Evolutionary conservation across 495 filamentous ascomycete species (phyloP), one percentile per base, ranked within the genome.

Genomic region (Penicillium turbatum): DNA sequence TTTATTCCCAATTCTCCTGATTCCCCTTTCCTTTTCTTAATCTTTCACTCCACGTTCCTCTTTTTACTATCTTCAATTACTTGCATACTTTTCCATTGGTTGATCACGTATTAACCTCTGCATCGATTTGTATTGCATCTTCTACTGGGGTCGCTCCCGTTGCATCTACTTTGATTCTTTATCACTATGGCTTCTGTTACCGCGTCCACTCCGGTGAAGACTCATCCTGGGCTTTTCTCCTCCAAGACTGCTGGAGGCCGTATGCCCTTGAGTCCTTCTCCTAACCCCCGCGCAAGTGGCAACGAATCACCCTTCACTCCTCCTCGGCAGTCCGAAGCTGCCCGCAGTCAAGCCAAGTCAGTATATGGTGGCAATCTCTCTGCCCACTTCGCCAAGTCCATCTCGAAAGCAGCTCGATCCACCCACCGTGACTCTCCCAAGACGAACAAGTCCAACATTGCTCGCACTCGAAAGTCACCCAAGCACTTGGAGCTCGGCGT

Each of bases 381-480:
- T 19, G 80, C 89, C 42, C 83, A 88, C 59, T 87, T 95, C 55
- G 75, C 86, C 50, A 86, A 84, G 64, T 82, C 69, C 9, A 66
- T 66, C 6, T 49, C 38, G 6, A 51, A 51, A 29, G 11, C 49
- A 26, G 19, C 38, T 9, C 49, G 49, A 5, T 11, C 38, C 17
- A 29, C 45, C 32, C 72, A 85, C 70, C 82, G 84, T 24, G 84
- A 92, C 57, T 91, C 89, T 24, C 89, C 91, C 63, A 96, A 97
- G 76, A 93, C 89, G 37, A 96, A 95, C 75, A 96, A 97, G 76
- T 95, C 90, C 40, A 96, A 96, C 76, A 96, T 96, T 67, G 92
- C 90, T 49, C 82, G 85, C 30, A 72, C 73, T 32, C 69, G 76
- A 71, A 69, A 88, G 68, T 77, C 92, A 62, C 77, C 89, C 54